Evolutionary conservation across 1,284 basidiomycete species (phyloP), one percentile per base, ranked within the genome.

Genomic region (Mycosarcoma maydis): DNA sequence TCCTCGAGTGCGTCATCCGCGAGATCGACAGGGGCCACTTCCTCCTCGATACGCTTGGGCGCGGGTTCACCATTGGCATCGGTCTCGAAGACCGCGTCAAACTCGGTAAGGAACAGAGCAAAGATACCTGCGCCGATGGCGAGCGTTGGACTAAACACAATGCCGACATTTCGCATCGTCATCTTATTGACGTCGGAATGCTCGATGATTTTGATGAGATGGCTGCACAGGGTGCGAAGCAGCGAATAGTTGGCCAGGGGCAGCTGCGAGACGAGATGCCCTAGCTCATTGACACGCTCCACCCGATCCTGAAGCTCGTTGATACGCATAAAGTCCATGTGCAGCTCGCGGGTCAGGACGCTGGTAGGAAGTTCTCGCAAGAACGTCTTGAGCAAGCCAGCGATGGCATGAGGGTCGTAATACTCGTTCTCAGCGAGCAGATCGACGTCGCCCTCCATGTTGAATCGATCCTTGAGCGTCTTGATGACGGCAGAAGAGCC

Each of bases 91-190:
- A 77, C 62, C 20, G 53, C 71, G 40, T 76, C 76, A 33, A 78
- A 78, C 42, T 75, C 75, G 29, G 76, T 78, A 17, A 78, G 44
- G 59, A 78, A 77, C 4, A 78, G 50, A 17, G 73, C 68, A 59
- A 78, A 78, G 42, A 77, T 72, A 14, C 76, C 76, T 3, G 75
- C 75, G 19, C 73, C 73, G n/a, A 81, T 80, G 11, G 58, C 68
- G 4, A 81, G 60, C 17, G 78, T 80, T 2, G 78, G 77, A 32
- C 77, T 78, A 29, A 80, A 97, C 26, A 98, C 95, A 65, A 99
- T 98, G 19, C 94, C 94, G 24, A 98, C 92, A 80, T 99, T 99
- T 30, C 94, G 89, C 87, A 98, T 90, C 39, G 91, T 96, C 96
- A 99, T 99, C 86, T 96, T 98, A 88, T 98, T 98, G 59, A 90